These are phyloP conservation scores for Zygosaccharomyces lentus DNA, from an alignment of 805 yeast species.

Conservation along the genomic window DNA sequence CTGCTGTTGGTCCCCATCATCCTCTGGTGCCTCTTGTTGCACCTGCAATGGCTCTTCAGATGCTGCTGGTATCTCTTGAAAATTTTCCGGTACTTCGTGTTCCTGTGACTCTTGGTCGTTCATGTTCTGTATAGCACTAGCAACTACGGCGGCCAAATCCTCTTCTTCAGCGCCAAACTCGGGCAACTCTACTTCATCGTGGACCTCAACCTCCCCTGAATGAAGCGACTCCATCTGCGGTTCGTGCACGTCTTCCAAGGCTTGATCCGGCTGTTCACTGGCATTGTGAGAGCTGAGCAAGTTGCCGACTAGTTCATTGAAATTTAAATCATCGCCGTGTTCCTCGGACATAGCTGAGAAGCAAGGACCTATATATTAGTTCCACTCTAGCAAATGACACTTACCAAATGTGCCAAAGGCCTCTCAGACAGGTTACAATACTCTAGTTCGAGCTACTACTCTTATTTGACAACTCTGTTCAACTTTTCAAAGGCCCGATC, in stretches of 20 bases:
- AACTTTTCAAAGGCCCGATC: neutral
- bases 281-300: slow-evolving; percentile 28
- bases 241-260: neutral
- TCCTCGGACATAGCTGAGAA: slow-evolving; percentile 21
- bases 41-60: neutral
- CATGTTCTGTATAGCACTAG: slow-evolving; percentile 37
- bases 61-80: neutral
- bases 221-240: neutral
- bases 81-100: slow-evolving; percentile 1
- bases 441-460: neutral
- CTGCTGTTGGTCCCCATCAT: slow-evolving; percentile 14
- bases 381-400: neutral
- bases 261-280: slow-evolving; percentile 4
- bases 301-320: slow-evolving; percentile 34
- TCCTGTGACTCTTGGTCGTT: slow-evolving; percentile 10
- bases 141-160: slow-evolving; percentile 38
- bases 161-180: slow-evolving; percentile 27
- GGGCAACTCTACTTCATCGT: slow-evolving; percentile 14
- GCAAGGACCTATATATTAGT: neutral
- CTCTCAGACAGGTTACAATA: neutral
- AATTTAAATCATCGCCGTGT: slow-evolving; percentile 31
- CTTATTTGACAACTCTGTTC: neutral
- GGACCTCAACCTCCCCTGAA: slow-evolving; percentile 3
- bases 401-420: neutral
- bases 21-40: neutral